Evolutionary conservation across 495 filamentous ascomycete genomes (phyloP).

Genomic region (Barbatosphaeria neglecta): DNA sequence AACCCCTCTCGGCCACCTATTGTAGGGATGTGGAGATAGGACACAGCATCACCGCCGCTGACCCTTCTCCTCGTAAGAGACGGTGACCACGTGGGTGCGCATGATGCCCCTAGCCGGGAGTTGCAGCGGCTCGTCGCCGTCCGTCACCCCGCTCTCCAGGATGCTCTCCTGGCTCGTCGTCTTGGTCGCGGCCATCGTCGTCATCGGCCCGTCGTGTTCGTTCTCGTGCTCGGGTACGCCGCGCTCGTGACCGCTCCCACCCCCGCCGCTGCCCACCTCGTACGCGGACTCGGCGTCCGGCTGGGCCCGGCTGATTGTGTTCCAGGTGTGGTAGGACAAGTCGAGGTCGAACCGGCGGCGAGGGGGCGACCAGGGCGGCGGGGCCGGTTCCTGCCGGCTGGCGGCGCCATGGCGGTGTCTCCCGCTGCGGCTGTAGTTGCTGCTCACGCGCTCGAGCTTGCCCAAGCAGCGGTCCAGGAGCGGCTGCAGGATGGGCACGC

Average conservation of each 20-base stretch:
- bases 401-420: too few relatives aligned
- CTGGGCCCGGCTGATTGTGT: background rate
- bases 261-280: too few relatives aligned
- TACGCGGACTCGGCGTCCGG: background rate
- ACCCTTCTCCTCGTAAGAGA: background rate
- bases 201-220: background rate
- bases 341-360: background rate
- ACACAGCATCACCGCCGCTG: background rate
- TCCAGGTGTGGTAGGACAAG: background rate
- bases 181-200: too few relatives aligned
- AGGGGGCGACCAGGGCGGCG: background rate
- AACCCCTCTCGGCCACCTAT: background rate
- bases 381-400: background rate
- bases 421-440: background rate
- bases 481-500: conserved; percentile 35
- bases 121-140: background rate
- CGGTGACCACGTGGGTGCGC: background rate
- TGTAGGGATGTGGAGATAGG: background rate
- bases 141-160: background rate
- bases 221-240: too few relatives aligned
- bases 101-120: background rate
- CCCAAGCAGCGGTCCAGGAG: conserved; percentile 23
- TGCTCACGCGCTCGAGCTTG: background rate
- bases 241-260: too few relatives aligned
- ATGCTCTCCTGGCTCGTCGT: background rate